These are phyloP conservation scores for Monilinia laxa DNA, from an alignment of 2,329 filamentous ascomycete species.

Conservation along the genomic window DNA sequence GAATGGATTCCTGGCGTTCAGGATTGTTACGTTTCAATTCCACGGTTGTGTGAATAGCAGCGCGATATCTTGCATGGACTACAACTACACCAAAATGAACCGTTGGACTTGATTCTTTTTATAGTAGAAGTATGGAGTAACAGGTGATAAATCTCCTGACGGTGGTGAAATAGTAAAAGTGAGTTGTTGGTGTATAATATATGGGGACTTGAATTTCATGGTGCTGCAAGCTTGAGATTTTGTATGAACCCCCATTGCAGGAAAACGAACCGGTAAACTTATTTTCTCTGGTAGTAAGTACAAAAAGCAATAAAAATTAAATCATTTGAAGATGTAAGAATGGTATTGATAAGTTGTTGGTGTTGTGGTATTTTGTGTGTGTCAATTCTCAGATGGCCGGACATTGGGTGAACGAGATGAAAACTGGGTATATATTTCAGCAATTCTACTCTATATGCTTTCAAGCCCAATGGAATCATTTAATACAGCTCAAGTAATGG, in stretches of 20 bases:
- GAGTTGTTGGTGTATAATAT: background rate
- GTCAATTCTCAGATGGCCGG: background rate
- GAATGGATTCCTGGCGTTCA: background rate
- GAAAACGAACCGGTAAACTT: background rate
- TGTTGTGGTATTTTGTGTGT: background rate
- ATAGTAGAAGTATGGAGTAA: background rate
- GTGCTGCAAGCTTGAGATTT: conserved; percentile 2
- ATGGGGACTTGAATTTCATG: background rate
- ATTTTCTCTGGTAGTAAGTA: background rate
- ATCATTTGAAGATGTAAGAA: background rate
- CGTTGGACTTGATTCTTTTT: background rate
- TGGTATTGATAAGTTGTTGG: background rate
- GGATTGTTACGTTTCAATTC: background rate
- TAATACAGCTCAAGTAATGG: too few relatives aligned
- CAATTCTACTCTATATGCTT: too few relatives aligned
- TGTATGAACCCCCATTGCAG: background rate
- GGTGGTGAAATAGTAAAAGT: background rate
- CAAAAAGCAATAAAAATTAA: background rate
- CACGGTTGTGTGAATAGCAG: background rate
- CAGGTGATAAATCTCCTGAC: background rate
- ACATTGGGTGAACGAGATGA: too few relatives aligned
- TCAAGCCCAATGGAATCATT: too few relatives aligned
- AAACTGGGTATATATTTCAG: too few relatives aligned
- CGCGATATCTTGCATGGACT: background rate
- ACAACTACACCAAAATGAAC: background rate